These are phyloP conservation scores for Dunaliella sp. DNA, from an alignment of 139 green algal genomes.

Conservation along the genomic window DNA sequence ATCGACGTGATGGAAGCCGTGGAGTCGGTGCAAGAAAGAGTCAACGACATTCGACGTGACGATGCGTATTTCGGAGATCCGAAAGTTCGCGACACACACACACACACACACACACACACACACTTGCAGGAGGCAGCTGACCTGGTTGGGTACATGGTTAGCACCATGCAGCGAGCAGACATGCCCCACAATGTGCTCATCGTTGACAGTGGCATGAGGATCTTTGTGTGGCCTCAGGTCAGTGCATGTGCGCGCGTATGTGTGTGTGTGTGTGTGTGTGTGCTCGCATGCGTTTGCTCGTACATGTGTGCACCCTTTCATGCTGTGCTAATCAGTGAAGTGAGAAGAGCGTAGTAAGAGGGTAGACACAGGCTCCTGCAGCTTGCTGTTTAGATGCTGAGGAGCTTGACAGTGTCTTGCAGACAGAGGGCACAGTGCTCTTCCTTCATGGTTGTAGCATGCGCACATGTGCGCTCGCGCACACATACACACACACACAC, in stretches of 20 bases:
- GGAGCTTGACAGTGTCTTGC: too few relatives aligned
- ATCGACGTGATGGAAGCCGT: too few relatives aligned
- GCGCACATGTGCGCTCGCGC: too few relatives aligned
- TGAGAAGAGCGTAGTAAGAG: too few relatives aligned
- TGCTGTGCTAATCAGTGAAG: too few relatives aligned
- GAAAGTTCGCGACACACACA: too few relatives aligned
- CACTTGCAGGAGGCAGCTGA: slow-evolving; percentile 1
- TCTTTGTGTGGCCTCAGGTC: slow-evolving; percentile 86
- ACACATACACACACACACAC: too few relatives aligned
- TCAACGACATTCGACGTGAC: not conserved
- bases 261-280: slow-evolving; percentile 1
- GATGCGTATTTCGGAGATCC: too few relatives aligned
- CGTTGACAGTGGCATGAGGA: slow-evolving; percentile 75
- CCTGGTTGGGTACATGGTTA: slow-evolving; percentile 79
- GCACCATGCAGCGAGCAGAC: slow-evolving; percentile 73
- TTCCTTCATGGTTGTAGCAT: not conserved
- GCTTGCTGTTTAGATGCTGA: too few relatives aligned
- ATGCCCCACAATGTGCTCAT: slow-evolving; percentile 98
- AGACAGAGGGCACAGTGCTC: too few relatives aligned
- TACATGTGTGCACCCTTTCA: not conserved
- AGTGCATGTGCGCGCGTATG: not conserved
- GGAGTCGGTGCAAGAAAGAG: not conserved
- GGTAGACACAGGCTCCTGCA: too few relatives aligned
- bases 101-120: not conserved
- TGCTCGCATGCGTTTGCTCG: not conserved